Evolutionary conservation across 1,139 yeast genomes (phyloP).

Genomic region (Sugiyamaella sp.): DNA sequence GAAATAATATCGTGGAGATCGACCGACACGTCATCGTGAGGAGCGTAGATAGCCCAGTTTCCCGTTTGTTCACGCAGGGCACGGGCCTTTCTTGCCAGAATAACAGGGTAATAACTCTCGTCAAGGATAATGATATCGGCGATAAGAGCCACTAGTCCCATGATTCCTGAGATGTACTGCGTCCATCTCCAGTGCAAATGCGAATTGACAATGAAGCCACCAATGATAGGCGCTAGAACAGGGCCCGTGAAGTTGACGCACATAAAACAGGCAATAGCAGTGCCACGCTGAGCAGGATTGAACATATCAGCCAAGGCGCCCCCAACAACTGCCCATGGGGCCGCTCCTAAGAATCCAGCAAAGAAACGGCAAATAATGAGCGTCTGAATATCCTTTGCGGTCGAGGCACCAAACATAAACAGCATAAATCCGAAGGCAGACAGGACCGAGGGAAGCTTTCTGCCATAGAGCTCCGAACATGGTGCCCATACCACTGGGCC

Average conservation of each 20-base stretch:
- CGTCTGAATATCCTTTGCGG: conserved; percentile 71
- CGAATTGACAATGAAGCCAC: conserved; percentile 42
- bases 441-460: conserved; percentile 57
- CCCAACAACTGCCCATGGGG: conserved; percentile 80
- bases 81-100: conserved; percentile 51
- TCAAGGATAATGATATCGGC: conserved; percentile 55
- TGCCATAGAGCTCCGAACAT: conserved; percentile 69
- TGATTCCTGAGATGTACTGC: conserved; percentile 54
- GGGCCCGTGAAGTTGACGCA: conserved; percentile 73
- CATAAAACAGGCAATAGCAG: conserved; percentile 62
- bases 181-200: conserved; percentile 62
- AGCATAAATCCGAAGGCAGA: conserved; percentile 58
- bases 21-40: conserved; percentile 72
- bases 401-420: conserved; percentile 70
- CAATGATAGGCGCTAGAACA: conserved; percentile 61
- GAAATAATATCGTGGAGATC: conserved; percentile 64
- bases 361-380: conserved; percentile 73
- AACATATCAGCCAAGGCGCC: conserved; percentile 80
- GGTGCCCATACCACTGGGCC: conserved; percentile 86
- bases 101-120: conserved; percentile 56
- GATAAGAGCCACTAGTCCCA: conserved; percentile 45
- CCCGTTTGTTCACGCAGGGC: conserved; percentile 52
- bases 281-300: conserved; percentile 61
- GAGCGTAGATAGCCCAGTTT: conserved; percentile 82
- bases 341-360: conserved; percentile 75